phyloP scores from a whole-genome alignment of 495 filamentous ascomycete genomes.

The Penicillium simplicissimum region DNA sequence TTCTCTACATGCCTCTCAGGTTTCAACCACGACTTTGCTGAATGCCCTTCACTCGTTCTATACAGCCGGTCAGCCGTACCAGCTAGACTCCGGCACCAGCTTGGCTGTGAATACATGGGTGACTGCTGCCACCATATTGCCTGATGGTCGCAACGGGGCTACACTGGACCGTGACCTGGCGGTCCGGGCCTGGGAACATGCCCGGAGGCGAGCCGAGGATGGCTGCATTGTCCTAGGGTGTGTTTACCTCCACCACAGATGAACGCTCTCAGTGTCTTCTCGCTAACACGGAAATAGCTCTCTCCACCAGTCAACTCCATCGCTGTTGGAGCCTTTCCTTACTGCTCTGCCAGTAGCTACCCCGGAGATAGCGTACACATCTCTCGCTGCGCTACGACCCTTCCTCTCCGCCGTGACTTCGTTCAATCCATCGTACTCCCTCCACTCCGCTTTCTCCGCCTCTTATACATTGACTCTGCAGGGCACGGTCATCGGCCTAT shows the following conservation, averaged over 20 bases:
- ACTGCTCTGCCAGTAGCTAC: constrained; percentile 75
- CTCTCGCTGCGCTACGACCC: constrained; percentile 75
- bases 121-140: constrained; percentile 65
- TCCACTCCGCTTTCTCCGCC: constrained; percentile 78
- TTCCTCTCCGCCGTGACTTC: constrained; percentile 88
- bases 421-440: constrained; percentile 79
- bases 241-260: constrained; percentile 17
- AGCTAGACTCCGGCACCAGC: constrained; percentile 87
- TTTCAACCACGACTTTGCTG: constrained; percentile 89
- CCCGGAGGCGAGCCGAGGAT: constrained; percentile 90
- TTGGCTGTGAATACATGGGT: constrained; percentile 95
- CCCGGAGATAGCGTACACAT: constrained; percentile 70
- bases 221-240: constrained; percentile 90
- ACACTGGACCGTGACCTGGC: constrained; percentile 80
- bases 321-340: constrained; percentile 78
- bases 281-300: constrained; percentile 56
- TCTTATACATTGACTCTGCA: constrained; percentile 78
- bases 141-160: constrained; percentile 68
- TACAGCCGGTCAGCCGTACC: constrained; percentile 75
- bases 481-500: constrained; percentile 73
- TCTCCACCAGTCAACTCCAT: constrained; percentile 85
- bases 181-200: constrained; percentile 93
- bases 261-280: neutral
- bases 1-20: constrained; percentile 69
- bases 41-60: constrained; percentile 91